These are phyloP conservation scores for Lathyrus tuberosus DNA, from an alignment of 306 rosid genomes.

Conservation along the genomic window DNA sequence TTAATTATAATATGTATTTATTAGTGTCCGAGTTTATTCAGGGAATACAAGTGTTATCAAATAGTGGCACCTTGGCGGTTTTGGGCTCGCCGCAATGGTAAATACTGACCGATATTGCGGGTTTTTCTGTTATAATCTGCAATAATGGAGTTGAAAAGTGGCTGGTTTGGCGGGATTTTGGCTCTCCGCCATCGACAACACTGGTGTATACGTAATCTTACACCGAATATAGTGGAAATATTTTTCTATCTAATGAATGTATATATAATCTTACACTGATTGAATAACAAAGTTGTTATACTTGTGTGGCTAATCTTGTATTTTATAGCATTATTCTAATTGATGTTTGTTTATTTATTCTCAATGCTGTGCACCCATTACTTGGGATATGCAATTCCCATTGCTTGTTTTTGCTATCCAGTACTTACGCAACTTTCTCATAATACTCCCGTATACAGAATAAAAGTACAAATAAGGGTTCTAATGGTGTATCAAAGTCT, in stretches of 20 bases:
- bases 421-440: conserved; percentile 38
- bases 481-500: conserved; percentile 54
- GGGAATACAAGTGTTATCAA: too few species aligned
- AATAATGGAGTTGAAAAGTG: too few species aligned
- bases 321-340: background rate
- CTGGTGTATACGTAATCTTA: too few species aligned
- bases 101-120: too few species aligned
- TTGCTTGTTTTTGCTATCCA: conserved; percentile 10
- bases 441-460: conserved; percentile 51
- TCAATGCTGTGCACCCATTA: background rate
- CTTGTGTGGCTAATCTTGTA: background rate
- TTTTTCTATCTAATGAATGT: background rate
- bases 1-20: too few species aligned
- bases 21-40: too few species aligned
- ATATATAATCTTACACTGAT: background rate
- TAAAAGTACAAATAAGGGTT: conserved; percentile 51
- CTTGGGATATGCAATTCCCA: conserved; percentile 14
- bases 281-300: background rate
- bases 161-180: too few species aligned
- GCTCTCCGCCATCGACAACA: too few species aligned
- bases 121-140: too few species aligned
- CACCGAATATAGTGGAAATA: background rate
- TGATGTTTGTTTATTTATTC: background rate
- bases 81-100: too few species aligned
- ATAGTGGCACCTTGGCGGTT: too few species aligned